Base-by-base conservation (phyloP, 768 basidiomycete species). In the Suillus occidentalis region DNA sequence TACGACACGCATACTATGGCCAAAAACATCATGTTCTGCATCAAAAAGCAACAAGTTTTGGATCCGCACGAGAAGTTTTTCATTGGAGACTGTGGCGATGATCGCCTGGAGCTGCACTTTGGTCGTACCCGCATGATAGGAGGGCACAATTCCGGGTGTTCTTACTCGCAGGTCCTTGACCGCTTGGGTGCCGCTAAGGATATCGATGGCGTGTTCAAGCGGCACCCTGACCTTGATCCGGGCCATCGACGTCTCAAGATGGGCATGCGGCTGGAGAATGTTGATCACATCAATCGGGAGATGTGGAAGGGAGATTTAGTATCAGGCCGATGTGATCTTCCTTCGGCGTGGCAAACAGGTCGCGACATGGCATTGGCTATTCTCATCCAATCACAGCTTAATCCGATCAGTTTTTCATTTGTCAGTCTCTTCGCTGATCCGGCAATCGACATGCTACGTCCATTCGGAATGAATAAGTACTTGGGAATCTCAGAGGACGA, bases 31-130 rank as follows among this genome's bases (percentile, higher is more conserved):
- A 14, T 64, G 0, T 67, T 67, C 45, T 67, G 63, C 28, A 55
- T 55, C 18, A 34, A n/a, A 0, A 67, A 66, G 70, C 39, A 63
- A 72, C 62, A 69, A 59, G 6, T 63, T 66, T 77, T 66, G 65
- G 64, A 1, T 12, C 55, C 25, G 4, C 3, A 2, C 25, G 37
- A 5, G 43, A 62, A 25, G 6, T 45, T 37, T 1, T 52, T 63
- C 2, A 65, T 78, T 20, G 71, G 66, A 34, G 64, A 72, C 6
- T 63, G 69, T 45, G 77, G 77, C 10, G 69, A 73, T 56, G 73
- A 79, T 63, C 67, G 9, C 10, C n/a, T 78, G 2, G 76, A 78
- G 62, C 43, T 67, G 14, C 50, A 74, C 0, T 78, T 78, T 65
- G 73, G 72, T 0, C 62, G 68, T 0, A 49, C 69, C 18, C 64